Base-by-base conservation (phyloP, 2,329 filamentous ascomycete genomes). In the Fusarium piperis region DNA sequence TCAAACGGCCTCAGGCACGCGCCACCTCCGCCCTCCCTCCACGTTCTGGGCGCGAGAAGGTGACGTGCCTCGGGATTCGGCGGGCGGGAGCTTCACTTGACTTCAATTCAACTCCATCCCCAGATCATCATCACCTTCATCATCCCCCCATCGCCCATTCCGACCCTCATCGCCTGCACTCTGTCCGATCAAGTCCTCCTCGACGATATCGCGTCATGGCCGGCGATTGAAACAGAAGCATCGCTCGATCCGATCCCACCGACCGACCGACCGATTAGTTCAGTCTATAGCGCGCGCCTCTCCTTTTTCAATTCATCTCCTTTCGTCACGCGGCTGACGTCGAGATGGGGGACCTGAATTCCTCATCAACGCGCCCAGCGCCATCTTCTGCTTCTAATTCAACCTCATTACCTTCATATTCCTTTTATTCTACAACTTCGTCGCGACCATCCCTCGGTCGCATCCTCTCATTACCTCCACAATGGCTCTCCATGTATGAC, bases 401-500 rank as follows among this genome's bases (percentile, higher is more conserved):
- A 51, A 58, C 69, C 3, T 65, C 33, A 6, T 38, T 55, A 35
- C 58, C 66, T 15, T 67, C 68, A 58, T 56, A 65, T 48, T 48
- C 66, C 56, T 61, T 62, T 13, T 32, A 44, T 32, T 59, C 65
- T 32, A 62, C 70, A 44, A 58, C 69, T 23, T 16, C 69, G 18
- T 59, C 74, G 36, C 72, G 71, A 10, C 73, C 78, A 26, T 74
- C 77, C 18, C 62, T 77, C n/a, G 76, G 76, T 35, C 77, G 78
- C 53, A 76, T 88, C 68, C 82, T 92, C 53, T 85, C 88, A 44
- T 81, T 90, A 75, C 90, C 91, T 55, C 87, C 90, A 28, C 86
- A 86, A 81, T 93, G 89, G 90, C 84, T 94, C 59, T 83, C 87
- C 72, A 88, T 90, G 83, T 97, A 97, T 82, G 90, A 91, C 77